Evolutionary conservation across 164 flowering plant genomes (phyloP), one percentile per base, ranked within the genome.

Genomic region (Warburgia ugandensis): DNA sequence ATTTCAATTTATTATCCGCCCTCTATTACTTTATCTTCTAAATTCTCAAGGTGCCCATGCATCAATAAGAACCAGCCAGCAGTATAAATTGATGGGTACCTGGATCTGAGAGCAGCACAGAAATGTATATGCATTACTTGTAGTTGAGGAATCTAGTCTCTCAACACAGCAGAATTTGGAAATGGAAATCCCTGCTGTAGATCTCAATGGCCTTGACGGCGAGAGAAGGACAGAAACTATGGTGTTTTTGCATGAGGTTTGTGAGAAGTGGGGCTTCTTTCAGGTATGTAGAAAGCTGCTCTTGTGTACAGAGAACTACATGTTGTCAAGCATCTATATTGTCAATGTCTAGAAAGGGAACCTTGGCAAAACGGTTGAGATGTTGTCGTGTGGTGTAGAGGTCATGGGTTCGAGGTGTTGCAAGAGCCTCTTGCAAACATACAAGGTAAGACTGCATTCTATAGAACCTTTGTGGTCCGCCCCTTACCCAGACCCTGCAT

Each of bases 251-350:
- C 79, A 79, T 40, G 68, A 79, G 31, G 91, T 86, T 25, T 83
- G 95, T 58, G 77, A 79, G 65, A 73, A 77, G 39, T 81, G 81
- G 81, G 91, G 91, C 20, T 83, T 66, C 75, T 86, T 81, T 63
- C 69, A 63, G 78, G 95, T 78, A 36, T n/a, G 5, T n/a, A n/a
- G n/a, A n/a, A n/a, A n/a, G n/a, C n/a, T n/a, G n/a, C n/a, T n/a
- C n/a, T n/a, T n/a, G n/a, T n/a, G n/a, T n/a, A n/a, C n/a, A n/a
- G n/a, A n/a, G n/a, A n/a, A n/a, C n/a, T n/a, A n/a, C n/a, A n/a
- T n/a, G n/a, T n/a, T n/a, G n/a, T n/a, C n/a, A n/a, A n/a, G n/a
- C n/a, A n/a, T n/a, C n/a, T n/a, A n/a, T n/a, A n/a, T n/a, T n/a
- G n/a, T n/a, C n/a, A n/a, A n/a, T n/a, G n/a, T n/a, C n/a, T n/a